Conservation (phyloP, 805 yeast species). For the Tetrapisispora taiwanensis region DNA sequence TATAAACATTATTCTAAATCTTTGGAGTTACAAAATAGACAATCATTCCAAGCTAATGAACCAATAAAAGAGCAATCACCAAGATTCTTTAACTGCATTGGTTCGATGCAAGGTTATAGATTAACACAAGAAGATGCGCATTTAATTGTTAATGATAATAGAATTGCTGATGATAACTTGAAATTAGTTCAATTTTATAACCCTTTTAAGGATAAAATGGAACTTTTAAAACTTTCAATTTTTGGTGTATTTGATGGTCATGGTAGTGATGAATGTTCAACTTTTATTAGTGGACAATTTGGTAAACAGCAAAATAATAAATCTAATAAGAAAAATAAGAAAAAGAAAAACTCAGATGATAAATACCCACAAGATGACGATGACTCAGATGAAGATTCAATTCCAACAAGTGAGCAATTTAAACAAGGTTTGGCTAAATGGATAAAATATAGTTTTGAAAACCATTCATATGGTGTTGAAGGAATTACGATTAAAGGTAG, state of each 20-base stretch:
- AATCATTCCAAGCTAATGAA: not conserved
- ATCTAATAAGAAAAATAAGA: conserved; percentile 7
- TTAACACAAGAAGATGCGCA: conserved; percentile 71
- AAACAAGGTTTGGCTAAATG: conserved; percentile 21
- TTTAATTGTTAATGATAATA: conserved; percentile 39
- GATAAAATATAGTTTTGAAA: conserved; percentile 23
- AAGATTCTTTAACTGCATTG: conserved; percentile 46
- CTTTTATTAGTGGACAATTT: conserved; percentile 34
- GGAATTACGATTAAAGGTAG: conserved; percentile 6
- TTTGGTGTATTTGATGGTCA: conserved; percentile 79
- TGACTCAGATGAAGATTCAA: not conserved
- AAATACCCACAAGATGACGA: not conserved
- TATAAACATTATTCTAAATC: conserved; percentile 16
- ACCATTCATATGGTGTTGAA: conserved; percentile 20
- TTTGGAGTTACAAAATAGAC: not conserved
- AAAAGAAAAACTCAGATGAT: conserved; percentile 2
- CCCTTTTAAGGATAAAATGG: conserved; percentile 22
- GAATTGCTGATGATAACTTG: conserved; percentile 15
- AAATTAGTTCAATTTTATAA: conserved; percentile 26
- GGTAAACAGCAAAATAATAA: not conserved
- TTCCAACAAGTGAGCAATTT: not conserved
- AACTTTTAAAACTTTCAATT: conserved; percentile 29
- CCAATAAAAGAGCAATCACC: conserved; percentile 14
- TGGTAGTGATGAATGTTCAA: conserved; percentile 60
- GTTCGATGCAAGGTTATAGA: conserved; percentile 73